Evolutionary conservation across 2,329 filamentous ascomycete species (phyloP).

Genomic region (Penicillium sp.): DNA sequence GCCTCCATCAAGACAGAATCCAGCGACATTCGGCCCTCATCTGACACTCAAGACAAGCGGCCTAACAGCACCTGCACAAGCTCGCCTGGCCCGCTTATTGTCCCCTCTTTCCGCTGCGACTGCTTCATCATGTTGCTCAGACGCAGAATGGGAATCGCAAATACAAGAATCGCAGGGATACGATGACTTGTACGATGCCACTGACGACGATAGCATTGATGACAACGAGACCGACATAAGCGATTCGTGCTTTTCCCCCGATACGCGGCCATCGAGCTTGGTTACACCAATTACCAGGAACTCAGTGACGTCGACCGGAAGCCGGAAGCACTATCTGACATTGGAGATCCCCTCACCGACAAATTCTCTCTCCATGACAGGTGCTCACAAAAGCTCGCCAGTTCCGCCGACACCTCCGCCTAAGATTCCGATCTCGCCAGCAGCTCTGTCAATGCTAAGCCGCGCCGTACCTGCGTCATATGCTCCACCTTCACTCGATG

Average conservation of each 20-base stretch:
- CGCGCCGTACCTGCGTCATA: slow-evolving; percentile 72
- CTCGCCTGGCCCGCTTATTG: slow-evolving; percentile 28
- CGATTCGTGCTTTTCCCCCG: slow-evolving; percentile 51
- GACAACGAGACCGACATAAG: slow-evolving; percentile 46
- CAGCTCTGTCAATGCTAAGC: slow-evolving; percentile 70
- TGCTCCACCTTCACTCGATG: slow-evolving; percentile 84
- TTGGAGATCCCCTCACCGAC: slow-evolving; percentile 60
- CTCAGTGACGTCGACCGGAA: slow-evolving; percentile 39
- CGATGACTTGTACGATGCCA: slow-evolving; percentile 84
- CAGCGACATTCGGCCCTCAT: slow-evolving; percentile 23
- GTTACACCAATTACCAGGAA: slow-evolving; percentile 43
- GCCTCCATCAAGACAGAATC: slow-evolving; percentile 6
- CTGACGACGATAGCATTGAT: slow-evolving; percentile 66
- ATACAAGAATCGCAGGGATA: slow-evolving; percentile 76
- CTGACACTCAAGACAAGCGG: slow-evolving; percentile 39
- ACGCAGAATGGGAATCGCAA: slow-evolving; percentile 64
- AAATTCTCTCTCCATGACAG: slow-evolving; percentile 59
- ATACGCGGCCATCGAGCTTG: slow-evolving; percentile 52
- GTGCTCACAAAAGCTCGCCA: slow-evolving; percentile 51
- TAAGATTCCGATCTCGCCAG: slow-evolving; percentile 72
- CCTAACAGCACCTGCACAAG: slow-evolving; percentile 23
- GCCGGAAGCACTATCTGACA: slow-evolving; percentile 56
- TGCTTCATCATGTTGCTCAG: slow-evolving; percentile 41
- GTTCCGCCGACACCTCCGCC: slow-evolving; percentile 52
- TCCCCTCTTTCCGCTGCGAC: slow-evolving; percentile 37